These are phyloP conservation scores for Diphasiastrum complanatum DNA, from an alignment of 83 land plant genomes.

Conservation along the genomic window DNA sequence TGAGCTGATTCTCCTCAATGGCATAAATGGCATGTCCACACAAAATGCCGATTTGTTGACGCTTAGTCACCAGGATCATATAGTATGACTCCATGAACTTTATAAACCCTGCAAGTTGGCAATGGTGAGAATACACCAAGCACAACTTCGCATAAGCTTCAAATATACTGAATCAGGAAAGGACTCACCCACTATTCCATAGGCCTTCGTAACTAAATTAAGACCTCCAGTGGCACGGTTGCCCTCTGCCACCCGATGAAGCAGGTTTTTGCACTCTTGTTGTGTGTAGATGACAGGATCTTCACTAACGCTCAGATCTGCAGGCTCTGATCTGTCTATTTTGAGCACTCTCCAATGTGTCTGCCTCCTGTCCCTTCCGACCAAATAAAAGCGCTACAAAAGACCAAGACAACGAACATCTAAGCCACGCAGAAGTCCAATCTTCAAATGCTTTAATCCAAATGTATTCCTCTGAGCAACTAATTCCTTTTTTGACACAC, in stretches of 20 bases:
- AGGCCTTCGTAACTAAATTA: slow-evolving; percentile 60
- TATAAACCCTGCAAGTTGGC: slow-evolving; percentile 13
- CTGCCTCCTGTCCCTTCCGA: slow-evolving; percentile 22
- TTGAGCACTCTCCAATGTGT: slow-evolving; percentile 26
- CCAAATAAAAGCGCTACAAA: slow-evolving; percentile 20
- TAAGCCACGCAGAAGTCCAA: slow-evolving; percentile 7
- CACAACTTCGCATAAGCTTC: not conserved
- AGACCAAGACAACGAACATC: not conserved
- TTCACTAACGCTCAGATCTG: slow-evolving; percentile 20
- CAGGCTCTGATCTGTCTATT: slow-evolving; percentile 28
- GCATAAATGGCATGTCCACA: slow-evolving; percentile 26
- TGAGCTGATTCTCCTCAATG: slow-evolving; percentile 17
- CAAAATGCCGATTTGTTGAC: slow-evolving; percentile 13
- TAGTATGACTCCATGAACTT: slow-evolving; percentile 24
- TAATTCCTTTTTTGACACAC: not conserved
- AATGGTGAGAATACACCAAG: not conserved
- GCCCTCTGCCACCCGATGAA: slow-evolving; percentile 38
- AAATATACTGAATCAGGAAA: not conserved
- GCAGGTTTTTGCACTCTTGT: slow-evolving; percentile 2
- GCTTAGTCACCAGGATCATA: slow-evolving; percentile 25
- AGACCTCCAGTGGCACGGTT: slow-evolving; percentile 73
- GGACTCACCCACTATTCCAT: slow-evolving; percentile 73
- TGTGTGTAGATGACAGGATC: slow-evolving; percentile 27
- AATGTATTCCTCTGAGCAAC: not conserved
- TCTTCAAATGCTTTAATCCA: not conserved